phyloP scores from a whole-genome alignment of 306 rosid genomes.

The Vigna nakashimae region DNA sequence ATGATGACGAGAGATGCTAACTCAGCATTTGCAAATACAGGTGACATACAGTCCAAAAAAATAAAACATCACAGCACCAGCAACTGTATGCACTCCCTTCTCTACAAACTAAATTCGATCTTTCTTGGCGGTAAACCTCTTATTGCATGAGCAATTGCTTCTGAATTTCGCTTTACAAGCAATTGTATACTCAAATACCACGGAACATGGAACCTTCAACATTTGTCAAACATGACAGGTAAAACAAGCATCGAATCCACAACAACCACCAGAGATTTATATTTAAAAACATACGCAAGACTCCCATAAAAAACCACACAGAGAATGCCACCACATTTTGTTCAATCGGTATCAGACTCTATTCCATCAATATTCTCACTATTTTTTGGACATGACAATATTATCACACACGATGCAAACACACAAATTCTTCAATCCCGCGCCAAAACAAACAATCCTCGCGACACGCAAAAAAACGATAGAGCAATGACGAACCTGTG shows the following conservation, averaged over 20 bases:
- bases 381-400: neutral
- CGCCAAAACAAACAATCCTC: constrained; percentile 16
- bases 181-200: constrained; percentile 2
- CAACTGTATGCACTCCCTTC: constrained; percentile 23
- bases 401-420: constrained; percentile 11
- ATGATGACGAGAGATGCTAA: constrained; percentile 30
- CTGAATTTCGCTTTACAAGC: constrained; percentile 11
- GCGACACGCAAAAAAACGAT: neutral
- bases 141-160: neutral
- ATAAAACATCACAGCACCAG: neutral
- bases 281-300: neutral
- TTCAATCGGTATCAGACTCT: constrained; percentile 9
- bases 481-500: constrained; percentile 65
- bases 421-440: constrained; percentile 29
- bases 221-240: neutral
- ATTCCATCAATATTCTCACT: constrained; percentile 1
- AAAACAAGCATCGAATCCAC: constrained; percentile 26
- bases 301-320: neutral
- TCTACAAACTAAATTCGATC: constrained; percentile 23
- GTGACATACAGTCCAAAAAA: constrained; percentile 7
- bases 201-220: neutral
- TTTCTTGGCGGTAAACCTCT: constrained; percentile 12
- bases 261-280: neutral
- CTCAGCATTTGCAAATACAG: constrained; percentile 26
- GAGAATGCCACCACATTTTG: constrained; percentile 26